A percentile compares a stretch with the other conserved stretches of the same genome.
These are phyloP conservation scores for Ascomycota sp. DNA, from an alignment of 2,329 filamentous ascomycete species.

Conservation along the genomic window DNA sequence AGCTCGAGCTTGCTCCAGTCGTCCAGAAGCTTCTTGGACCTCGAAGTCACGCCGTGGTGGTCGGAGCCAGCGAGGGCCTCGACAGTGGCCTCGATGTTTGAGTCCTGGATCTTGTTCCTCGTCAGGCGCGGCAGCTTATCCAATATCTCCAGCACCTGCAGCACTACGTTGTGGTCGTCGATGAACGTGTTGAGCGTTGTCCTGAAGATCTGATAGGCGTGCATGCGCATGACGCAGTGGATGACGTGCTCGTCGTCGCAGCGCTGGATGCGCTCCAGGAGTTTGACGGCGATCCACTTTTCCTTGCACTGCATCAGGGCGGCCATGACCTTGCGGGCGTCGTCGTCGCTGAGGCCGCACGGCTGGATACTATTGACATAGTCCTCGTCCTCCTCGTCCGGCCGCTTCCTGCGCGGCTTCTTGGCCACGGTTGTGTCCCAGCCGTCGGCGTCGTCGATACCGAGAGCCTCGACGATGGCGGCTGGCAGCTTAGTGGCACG, in stretches of 20 bases:
- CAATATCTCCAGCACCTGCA: slow-evolving; percentile 79
- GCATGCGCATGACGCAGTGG: slow-evolving; percentile 82
- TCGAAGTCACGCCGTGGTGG: slow-evolving; percentile 54
- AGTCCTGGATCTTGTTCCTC: slow-evolving; percentile 90
- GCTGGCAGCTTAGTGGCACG: slow-evolving; percentile 79
- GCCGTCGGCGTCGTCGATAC: slow-evolving; percentile 77
- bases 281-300: slow-evolving; percentile 96
- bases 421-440: slow-evolving; percentile 85
- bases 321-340: slow-evolving; percentile 87
- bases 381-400: slow-evolving; percentile 79
- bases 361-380: slow-evolving; percentile 81
- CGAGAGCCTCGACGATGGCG: slow-evolving; percentile 81
- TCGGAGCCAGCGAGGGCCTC: slow-evolving; percentile 44
- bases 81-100: slow-evolving; percentile 76
- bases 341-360: slow-evolving; percentile 58
- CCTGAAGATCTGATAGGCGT: slow-evolving; percentile 89
- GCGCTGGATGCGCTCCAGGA: slow-evolving; percentile 71
- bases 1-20: slow-evolving; percentile 81
- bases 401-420: slow-evolving; percentile 83
- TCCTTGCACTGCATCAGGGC: slow-evolving; percentile 95
- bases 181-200: slow-evolving; percentile 67
- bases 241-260: slow-evolving; percentile 74
- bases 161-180: slow-evolving; percentile 73
- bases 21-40: slow-evolving; percentile 51
- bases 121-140: slow-evolving; percentile 78